Conservation (phyloP, 257 asterid genomes). For the Verbascum thapsus region DNA sequence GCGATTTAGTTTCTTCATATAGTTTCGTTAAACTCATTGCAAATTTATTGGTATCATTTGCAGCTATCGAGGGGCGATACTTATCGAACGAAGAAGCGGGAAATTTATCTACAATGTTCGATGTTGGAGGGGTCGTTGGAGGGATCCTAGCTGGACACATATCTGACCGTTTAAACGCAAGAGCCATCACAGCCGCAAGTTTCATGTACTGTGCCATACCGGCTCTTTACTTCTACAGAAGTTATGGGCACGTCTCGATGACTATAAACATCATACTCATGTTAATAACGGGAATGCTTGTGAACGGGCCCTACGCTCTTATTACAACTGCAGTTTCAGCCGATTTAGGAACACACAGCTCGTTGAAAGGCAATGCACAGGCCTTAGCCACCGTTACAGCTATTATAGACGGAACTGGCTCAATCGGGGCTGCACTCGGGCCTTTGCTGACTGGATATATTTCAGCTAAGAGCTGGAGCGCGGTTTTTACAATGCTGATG, state of each 20-base stretch:
- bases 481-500: constrained; percentile 90
- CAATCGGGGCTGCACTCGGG: constrained; percentile 96
- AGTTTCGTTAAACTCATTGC: constrained; percentile 21
- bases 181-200: constrained; percentile 96
- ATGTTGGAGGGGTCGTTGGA: constrained; percentile 92
- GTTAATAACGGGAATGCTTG: constrained; percentile 82
- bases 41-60: constrained; percentile 4
- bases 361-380: constrained; percentile 78
- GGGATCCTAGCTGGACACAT: constrained; percentile 93
- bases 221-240: constrained; percentile 79
- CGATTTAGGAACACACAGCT: constrained; percentile 93
- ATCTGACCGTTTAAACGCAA: constrained; percentile 72
- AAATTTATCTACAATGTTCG: constrained; percentile 82
- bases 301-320: constrained; percentile 94
- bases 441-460: constrained; percentile 90
- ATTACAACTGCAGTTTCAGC: constrained; percentile 98
- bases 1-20: background rate
- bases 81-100: constrained; percentile 80
- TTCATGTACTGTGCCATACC: constrained; percentile 98
- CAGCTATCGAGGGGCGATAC: constrained; percentile 87
- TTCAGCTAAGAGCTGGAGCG: constrained; percentile 86
- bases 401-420: constrained; percentile 94
- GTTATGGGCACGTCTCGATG: constrained; percentile 81
- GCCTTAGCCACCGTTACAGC: constrained; percentile 97
- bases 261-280: constrained; percentile 64